These are phyloP conservation scores for Jatropha curcas DNA, from an alignment of 345 rosid species.

Conservation along the genomic window DNA sequence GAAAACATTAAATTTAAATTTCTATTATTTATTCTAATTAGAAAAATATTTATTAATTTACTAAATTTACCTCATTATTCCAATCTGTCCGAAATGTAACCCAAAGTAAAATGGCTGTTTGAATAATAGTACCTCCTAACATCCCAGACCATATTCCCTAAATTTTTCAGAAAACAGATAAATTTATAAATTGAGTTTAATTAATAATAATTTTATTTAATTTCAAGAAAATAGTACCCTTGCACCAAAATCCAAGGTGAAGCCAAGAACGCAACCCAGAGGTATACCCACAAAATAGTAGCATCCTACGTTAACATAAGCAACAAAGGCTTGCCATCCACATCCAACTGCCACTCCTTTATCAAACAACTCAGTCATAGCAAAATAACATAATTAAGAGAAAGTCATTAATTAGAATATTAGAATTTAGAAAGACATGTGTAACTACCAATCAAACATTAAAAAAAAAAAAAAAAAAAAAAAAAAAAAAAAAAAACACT, in stretches of 20 bases:
- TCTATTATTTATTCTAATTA: too few relatives aligned
- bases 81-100: slow-evolving; percentile 52
- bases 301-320: slow-evolving; percentile 75
- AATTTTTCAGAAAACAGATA: not conserved
- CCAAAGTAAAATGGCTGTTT: slow-evolving; percentile 52
- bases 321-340: slow-evolving; percentile 90
- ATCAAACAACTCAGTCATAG: too few relatives aligned
- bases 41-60: too few relatives aligned
- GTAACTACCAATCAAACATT: too few relatives aligned
- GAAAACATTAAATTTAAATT: too few relatives aligned
- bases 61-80: slow-evolving; percentile 49
- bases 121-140: slow-evolving; percentile 61
- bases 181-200: too few relatives aligned
- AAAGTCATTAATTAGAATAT: too few relatives aligned
- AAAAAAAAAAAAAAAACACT: too few relatives aligned
- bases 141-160: slow-evolving; percentile 79
- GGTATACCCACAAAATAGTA: slow-evolving; percentile 69
- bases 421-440: too few relatives aligned
- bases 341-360: slow-evolving; percentile 81
- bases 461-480: too few relatives aligned
- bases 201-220: too few relatives aligned
- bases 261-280: slow-evolving; percentile 58
- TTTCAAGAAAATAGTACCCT: slow-evolving; percentile 30
- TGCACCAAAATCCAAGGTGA: slow-evolving; percentile 53
- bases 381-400: too few relatives aligned